Evolutionary conservation across 1,284 basidiomycete genomes (phyloP).

Genomic region (Stygiomarasmius scandens): DNA sequence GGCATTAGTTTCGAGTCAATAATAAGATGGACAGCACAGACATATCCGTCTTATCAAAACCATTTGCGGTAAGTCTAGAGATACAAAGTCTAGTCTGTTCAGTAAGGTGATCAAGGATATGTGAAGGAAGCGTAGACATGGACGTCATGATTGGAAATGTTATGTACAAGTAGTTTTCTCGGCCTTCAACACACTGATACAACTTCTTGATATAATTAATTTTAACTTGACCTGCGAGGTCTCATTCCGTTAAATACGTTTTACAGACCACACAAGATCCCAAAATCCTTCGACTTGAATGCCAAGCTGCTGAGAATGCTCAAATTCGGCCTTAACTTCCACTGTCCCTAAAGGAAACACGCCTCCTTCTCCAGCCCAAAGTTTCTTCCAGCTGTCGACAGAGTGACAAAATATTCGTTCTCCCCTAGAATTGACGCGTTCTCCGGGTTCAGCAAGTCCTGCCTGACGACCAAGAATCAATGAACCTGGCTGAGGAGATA

Average conservation of each 20-base stretch:
- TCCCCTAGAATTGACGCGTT: conserved; percentile 19
- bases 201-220: neutral
- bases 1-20: neutral
- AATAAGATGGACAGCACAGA: conserved; percentile 9
- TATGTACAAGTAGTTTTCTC: too few relatives aligned
- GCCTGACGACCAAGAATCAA: conserved; percentile 34
- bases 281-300: neutral
- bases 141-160: too few relatives aligned
- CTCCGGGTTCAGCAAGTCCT: conserved; percentile 16
- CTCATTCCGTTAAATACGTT: neutral
- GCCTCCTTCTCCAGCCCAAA: conserved; percentile 33
- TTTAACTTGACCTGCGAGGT: neutral
- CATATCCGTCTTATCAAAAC: conserved; percentile 12
- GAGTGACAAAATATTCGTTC: conserved; percentile 17
- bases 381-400: conserved; percentile 33
- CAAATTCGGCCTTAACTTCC: conserved; percentile 25
- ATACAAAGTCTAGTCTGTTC: neutral
- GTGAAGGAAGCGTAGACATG: too few relatives aligned
- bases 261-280: neutral
- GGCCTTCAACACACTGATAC: too few relatives aligned
- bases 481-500: conserved; percentile 32
- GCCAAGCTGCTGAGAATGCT: neutral
- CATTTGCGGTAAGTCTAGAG: neutral
- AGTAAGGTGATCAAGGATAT: neutral
- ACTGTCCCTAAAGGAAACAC: conserved; percentile 35